phyloP scores from a whole-genome alignment of 768 basidiomycete species.

The Trametes villosa region DNA sequence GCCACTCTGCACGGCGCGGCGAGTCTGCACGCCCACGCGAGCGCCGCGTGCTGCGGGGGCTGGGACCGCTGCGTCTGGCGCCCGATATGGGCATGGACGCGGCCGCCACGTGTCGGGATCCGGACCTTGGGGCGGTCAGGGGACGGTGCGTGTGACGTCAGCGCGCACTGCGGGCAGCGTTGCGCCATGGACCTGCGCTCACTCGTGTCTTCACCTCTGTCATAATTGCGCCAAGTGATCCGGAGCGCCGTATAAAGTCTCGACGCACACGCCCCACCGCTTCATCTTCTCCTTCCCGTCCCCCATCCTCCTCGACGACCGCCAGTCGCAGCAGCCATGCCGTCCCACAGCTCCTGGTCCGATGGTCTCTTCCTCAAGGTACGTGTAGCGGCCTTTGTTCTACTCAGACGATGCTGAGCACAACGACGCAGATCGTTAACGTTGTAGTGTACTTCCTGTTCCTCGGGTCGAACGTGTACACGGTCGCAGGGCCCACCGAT shows the following conservation, averaged over 20 bases:
- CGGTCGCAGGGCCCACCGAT: slow-evolving; percentile 73
- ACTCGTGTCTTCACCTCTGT: background rate
- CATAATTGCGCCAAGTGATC: slow-evolving; percentile 1
- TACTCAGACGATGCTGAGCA: background rate
- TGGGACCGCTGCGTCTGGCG: slow-evolving; percentile 11
- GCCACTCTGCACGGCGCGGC: slow-evolving; percentile 9
- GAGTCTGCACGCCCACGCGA: slow-evolving; percentile 15
- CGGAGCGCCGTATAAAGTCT: slow-evolving; percentile 15
- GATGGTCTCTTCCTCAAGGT: slow-evolving; percentile 87
- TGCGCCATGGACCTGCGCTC: slow-evolving; percentile 13
- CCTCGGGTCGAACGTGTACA: slow-evolving; percentile 90
- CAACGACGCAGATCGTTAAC: slow-evolving; percentile 62
- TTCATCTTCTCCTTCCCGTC: slow-evolving; percentile 5
- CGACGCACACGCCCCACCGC: slow-evolving; percentile 8
- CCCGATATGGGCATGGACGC: background rate
- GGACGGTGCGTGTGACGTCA: slow-evolving; percentile 16
- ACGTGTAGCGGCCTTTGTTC: background rate
- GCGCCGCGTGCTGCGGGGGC: slow-evolving; percentile 8
- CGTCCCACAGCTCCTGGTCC: slow-evolving; percentile 62
- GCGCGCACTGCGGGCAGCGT: slow-evolving; percentile 4
- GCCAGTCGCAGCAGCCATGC: slow-evolving; percentile 12
- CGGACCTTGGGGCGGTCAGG: too few relatives aligned
- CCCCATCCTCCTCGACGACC: background rate
- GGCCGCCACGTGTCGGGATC: background rate
- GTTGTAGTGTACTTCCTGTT: slow-evolving; percentile 83